These are phyloP conservation scores for Physcomitrium patens DNA, from an alignment of 225 moss, liverwort and hornwort species.

Conservation along the genomic window DNA sequence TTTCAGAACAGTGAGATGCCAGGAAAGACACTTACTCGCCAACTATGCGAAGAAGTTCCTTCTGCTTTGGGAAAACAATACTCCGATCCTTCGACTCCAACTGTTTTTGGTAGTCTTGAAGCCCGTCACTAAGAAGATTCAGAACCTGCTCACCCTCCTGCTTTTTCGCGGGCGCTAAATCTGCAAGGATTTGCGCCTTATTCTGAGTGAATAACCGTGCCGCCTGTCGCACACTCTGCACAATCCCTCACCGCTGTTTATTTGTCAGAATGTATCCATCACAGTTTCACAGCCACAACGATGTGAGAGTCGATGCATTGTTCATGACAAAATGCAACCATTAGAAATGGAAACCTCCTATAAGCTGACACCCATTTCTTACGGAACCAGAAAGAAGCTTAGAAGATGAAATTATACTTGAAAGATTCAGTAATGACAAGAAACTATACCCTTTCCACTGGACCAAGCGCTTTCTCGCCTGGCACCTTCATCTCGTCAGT, in stretches of 20 bases:
- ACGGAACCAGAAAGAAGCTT: no score
- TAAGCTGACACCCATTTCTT: no score
- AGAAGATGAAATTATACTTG: no score
- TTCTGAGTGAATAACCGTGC: slow-evolving; percentile 78
- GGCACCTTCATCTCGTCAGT: slow-evolving; percentile 84
- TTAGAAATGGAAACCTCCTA: no score
- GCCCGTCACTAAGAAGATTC: slow-evolving; percentile 60
- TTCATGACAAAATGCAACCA: no score
- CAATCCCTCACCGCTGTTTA: slow-evolving; percentile 48
- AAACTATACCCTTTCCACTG: slow-evolving; percentile 80
- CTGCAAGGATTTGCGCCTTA: slow-evolving; percentile 69
- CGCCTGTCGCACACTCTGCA: slow-evolving; percentile 80
- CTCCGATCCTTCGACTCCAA: slow-evolving; percentile 75
- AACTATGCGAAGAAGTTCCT: slow-evolving; percentile 72
- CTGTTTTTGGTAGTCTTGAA: slow-evolving; percentile 71
- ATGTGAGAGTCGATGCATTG: no score
- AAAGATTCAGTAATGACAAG: not conserved
- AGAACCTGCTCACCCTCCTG: slow-evolving; percentile 69
- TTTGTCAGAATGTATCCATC: slow-evolving; percentile 24
- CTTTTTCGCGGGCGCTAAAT: slow-evolving; percentile 61
- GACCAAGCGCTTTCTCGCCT: slow-evolving; percentile 81
- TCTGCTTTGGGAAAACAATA: slow-evolving; percentile 76
- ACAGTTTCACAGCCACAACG: not conserved
- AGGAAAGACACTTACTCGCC: slow-evolving; percentile 79
- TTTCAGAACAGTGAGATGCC: not conserved